These are phyloP conservation scores for Malassezia furfur DNA, from an alignment of 1,284 basidiomycete genomes.

Conservation along the genomic window DNA sequence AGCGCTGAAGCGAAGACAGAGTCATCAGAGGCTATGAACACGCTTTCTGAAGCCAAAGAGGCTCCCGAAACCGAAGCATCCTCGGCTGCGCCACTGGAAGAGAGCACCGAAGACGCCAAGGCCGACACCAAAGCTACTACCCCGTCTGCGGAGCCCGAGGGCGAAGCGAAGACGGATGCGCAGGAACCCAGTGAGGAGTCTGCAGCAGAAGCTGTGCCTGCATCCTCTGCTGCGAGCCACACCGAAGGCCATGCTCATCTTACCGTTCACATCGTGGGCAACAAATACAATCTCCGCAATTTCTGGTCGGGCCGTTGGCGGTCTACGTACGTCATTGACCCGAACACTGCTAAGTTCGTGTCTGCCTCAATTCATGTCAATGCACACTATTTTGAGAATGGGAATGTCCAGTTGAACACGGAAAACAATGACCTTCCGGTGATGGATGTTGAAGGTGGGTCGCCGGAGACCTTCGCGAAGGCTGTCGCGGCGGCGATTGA, in stretches of 20 bases:
- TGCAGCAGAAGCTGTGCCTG: too few species aligned
- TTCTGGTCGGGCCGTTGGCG: slow-evolving; percentile 45
- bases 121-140: too few species aligned
- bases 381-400: slow-evolving; percentile 47
- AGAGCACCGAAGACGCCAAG: too few species aligned
- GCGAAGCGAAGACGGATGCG: too few species aligned
- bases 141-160: too few species aligned
- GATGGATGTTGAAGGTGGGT: neutral
- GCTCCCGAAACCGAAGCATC: too few species aligned
- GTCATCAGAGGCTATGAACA: too few species aligned
- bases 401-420: slow-evolving; percentile 43
- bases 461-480: slow-evolving; percentile 11
- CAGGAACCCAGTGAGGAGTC: too few species aligned
- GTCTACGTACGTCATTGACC: slow-evolving; percentile 29
- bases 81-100: too few species aligned
- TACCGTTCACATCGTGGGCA: slow-evolving; percentile 37
- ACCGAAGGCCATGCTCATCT: neutral
- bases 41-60: too few species aligned
- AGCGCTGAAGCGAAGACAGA: too few species aligned
- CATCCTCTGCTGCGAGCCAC: too few species aligned
- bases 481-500: slow-evolving; percentile 23
- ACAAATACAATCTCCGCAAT: slow-evolving; percentile 43
- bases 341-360: slow-evolving; percentile 4
- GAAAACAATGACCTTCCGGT: slow-evolving; percentile 13
- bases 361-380: slow-evolving; percentile 22